Evolutionary conservation across 768 basidiomycete genomes (phyloP), one percentile per base, ranked within the genome.

Genomic region (Termitomyces sp.): DNA sequence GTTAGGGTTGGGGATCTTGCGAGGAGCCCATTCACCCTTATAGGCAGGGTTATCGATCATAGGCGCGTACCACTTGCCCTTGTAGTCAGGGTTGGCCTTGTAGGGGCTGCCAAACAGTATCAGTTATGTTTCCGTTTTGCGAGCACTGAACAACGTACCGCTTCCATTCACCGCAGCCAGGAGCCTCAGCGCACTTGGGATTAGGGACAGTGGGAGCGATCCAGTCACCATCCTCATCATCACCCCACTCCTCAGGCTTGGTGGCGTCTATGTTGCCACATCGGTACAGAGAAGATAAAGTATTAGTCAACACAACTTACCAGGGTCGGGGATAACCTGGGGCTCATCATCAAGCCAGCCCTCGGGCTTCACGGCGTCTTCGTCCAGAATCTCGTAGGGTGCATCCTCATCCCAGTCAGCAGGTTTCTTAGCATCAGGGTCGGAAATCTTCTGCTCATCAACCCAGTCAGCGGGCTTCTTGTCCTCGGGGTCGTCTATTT

Each of bases 171-270:
- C 97, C 97, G 70, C 97, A 99, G 33, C 97, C 97, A 68, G 94
- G 85, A 63, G 87, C 96, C 59, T 88, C 90, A 65, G 86, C 80
- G 72, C 97, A 98, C 72, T 87, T 90, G 64, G 96, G 92, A 84
- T 99, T 99, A 61, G 83, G 76, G 59, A 98, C 81, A 59, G 86
- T 87, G 35, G 97, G 96, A 7, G 96, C 84, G 65, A 98, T 85
- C 95, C 95, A 99, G 72, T 98, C 96, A 74, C 97, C 97, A 67
- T 99, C 96, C 73, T 98, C 97, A 72, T 98, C 97, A 68, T 98
- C 96, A 69, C 97, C 95, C 97, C 97, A 99, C 75, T 99, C 97
- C 73, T 99, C 97, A 7, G 97, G 97, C 81, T 97, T 98, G 76
- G 89, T 85, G 44, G 92, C 86, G 65, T 94, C 92, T 86, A 60